Evolutionary conservation across 352 stramenopile species (phyloP).

Genomic region (Blastocystis sp.): DNA sequence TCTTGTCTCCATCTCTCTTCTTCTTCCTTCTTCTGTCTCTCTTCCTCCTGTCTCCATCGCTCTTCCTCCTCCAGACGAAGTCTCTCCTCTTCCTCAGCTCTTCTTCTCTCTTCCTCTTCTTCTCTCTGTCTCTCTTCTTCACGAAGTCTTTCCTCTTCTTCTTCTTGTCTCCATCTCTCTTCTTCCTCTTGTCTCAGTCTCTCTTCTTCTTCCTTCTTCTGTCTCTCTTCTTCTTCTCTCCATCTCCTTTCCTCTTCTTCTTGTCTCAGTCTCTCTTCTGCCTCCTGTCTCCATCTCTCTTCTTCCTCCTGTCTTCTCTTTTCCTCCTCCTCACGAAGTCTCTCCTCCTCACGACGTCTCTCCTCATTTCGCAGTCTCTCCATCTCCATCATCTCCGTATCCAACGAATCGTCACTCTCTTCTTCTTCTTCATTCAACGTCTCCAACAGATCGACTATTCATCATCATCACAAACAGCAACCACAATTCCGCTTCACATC

Average conservation of each 20-base stretch:
- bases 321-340: neutral
- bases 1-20: neutral
- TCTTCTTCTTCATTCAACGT: neutral
- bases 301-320: slow-evolving; percentile 23
- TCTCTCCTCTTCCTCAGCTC: neutral
- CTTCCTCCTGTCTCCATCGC: neutral
- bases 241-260: slow-evolving; percentile 6
- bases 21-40: neutral
- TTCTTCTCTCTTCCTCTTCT: slow-evolving; percentile 27
- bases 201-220: slow-evolving; percentile 14
- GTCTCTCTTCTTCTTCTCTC: neutral
- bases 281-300: slow-evolving; percentile 13
- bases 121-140: slow-evolving; percentile 44
- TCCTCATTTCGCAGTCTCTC: neutral
- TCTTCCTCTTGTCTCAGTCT: neutral
- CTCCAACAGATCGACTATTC: slow-evolving; percentile 29
- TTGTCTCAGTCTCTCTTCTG: slow-evolving; percentile 8
- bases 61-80: neutral
- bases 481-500: neutral
- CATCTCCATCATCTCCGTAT: slow-evolving; percentile 2
- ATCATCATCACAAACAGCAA: neutral
- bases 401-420: neutral
- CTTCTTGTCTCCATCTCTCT: slow-evolving; percentile 11
- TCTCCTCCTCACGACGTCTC: neutral
- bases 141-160: slow-evolving; percentile 4